These are phyloP conservation scores for Eutypa lata DNA, from an alignment of 2,329 filamentous ascomycete genomes.

Conservation along the genomic window DNA sequence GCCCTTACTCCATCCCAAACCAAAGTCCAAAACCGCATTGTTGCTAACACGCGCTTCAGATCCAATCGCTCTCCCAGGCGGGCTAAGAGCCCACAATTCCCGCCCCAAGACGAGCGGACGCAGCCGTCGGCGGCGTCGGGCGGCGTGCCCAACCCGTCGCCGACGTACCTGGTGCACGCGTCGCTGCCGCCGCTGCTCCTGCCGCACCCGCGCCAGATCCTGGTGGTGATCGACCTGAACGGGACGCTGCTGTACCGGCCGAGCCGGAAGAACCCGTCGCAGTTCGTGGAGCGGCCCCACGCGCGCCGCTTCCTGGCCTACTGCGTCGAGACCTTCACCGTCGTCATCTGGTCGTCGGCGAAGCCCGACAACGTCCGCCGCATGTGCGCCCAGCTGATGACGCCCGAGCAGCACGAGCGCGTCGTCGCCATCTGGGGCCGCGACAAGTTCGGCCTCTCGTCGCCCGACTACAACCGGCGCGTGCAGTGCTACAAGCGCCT, in stretches of 20 bases:
- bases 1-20: too few relatives aligned
- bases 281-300: constrained; percentile 65
- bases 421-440: constrained; percentile 76
- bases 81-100: too few relatives aligned
- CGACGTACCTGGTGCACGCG: constrained; percentile 59
- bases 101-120: constrained; percentile 8
- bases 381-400: constrained; percentile 66
- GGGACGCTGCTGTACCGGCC: constrained; percentile 81
- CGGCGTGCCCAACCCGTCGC: constrained; percentile 58
- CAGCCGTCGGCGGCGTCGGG: constrained; percentile 39
- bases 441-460: constrained; percentile 67
- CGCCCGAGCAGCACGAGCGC: constrained; percentile 44
- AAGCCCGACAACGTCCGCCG: constrained; percentile 65
- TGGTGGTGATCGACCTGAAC: constrained; percentile 90
- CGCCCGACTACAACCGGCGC: constrained; percentile 62
- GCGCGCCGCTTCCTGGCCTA: constrained; percentile 69
- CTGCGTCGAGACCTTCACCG: constrained; percentile 69
- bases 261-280: constrained; percentile 42
- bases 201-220: constrained; percentile 55
- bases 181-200: constrained; percentile 39
- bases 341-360: constrained; percentile 92
- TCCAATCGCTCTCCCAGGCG: too few relatives aligned
- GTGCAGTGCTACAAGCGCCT: constrained; percentile 91
- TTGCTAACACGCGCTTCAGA: too few relatives aligned
- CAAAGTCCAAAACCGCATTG: too few relatives aligned